phyloP scores from a whole-genome alignment of 1,139 yeast genomes.

The Arxiozyma telluris region DNA sequence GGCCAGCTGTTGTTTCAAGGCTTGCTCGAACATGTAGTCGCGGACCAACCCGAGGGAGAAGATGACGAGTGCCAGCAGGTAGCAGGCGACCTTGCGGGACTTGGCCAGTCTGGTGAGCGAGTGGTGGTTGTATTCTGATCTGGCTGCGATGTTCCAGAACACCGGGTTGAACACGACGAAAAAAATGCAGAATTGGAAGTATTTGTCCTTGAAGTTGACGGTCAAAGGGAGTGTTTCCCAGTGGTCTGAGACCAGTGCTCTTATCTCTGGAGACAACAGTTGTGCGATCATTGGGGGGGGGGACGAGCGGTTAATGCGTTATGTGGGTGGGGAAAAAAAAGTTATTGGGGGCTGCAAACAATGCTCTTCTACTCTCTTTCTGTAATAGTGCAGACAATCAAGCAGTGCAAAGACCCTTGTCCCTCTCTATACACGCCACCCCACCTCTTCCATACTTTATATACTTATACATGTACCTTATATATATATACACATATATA shows the following conservation, averaged over 20 bases:
- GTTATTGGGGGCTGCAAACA: too few species aligned
- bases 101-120: constrained; percentile 56
- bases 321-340: too few species aligned
- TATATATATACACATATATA: too few species aligned
- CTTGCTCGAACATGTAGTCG: constrained; percentile 66
- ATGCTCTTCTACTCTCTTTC: too few species aligned
- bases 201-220: constrained; percentile 9
- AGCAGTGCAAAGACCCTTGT: too few species aligned
- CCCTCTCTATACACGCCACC: too few species aligned
- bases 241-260: neutral
- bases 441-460: too few species aligned
- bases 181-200: constrained; percentile 35
- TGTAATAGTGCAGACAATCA: too few species aligned
- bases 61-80: constrained; percentile 68
- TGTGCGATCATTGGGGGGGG: neutral
- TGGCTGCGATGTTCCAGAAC: constrained; percentile 90
- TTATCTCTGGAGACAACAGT: neutral
- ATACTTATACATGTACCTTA: too few species aligned
- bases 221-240: neutral
- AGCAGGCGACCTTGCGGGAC: constrained; percentile 72
- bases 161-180: constrained; percentile 85
- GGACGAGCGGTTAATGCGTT: too few species aligned
- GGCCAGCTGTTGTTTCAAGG: constrained; percentile 49
- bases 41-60: constrained; percentile 77
- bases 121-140: constrained; percentile 71